Conservation (phyloP, 2,329 filamentous ascomycete species). For the Sporothrix euskadiensis region DNA sequence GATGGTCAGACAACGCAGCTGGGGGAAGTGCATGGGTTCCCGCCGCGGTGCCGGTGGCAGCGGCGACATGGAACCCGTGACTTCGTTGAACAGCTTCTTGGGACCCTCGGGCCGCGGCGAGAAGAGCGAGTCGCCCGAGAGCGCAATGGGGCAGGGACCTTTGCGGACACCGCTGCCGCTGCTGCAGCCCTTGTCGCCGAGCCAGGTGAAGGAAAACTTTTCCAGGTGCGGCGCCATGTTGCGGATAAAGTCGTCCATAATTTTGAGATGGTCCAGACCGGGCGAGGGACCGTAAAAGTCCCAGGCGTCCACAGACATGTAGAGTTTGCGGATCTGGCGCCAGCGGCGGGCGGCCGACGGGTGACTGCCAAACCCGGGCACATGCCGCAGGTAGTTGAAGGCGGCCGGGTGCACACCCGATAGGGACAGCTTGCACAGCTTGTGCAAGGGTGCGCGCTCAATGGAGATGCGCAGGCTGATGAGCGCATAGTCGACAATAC, state of each 20-base stretch:
- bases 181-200: constrained; percentile 46
- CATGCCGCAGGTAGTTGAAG: constrained; percentile 74
- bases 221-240: constrained; percentile 66
- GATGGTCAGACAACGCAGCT: constrained; percentile 67
- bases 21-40: constrained; percentile 65
- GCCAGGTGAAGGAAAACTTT: constrained; percentile 76
- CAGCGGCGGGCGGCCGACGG: constrained; percentile 72
- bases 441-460: constrained; percentile 67
- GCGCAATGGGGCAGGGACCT: constrained; percentile 71
- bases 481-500: constrained; percentile 83
- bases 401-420: constrained; percentile 72
- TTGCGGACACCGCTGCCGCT: constrained; percentile 43
- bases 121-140: constrained; percentile 70
- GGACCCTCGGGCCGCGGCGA: constrained; percentile 54
- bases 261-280: constrained; percentile 69
- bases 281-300: constrained; percentile 61
- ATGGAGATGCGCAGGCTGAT: constrained; percentile 83
- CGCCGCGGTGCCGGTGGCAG: constrained; percentile 53
- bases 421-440: constrained; percentile 69
- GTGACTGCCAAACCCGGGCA: constrained; percentile 71
- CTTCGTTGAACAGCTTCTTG: constrained; percentile 64
- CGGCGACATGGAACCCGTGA: constrained; percentile 65
- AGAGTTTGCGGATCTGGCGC: constrained; percentile 73
- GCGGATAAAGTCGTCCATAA: constrained; percentile 78
- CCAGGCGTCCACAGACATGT: constrained; percentile 71